These are phyloP conservation scores for Mortierella sp. DNA, from an alignment of 371 early-diverging fungal genomes.

Conservation along the genomic window DNA sequence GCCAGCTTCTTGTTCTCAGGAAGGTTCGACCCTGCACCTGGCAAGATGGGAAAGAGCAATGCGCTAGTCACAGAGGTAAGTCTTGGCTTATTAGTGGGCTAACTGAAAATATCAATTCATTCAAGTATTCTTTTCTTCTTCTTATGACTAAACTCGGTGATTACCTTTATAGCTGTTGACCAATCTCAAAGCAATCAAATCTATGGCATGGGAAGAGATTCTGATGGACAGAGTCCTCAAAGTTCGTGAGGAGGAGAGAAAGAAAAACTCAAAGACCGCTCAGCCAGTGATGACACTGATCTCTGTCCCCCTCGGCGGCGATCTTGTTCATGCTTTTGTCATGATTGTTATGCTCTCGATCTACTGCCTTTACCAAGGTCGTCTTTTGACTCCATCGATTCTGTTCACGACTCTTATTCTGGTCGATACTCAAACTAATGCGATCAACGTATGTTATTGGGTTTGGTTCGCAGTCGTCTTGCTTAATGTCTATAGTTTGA, in stretches of 20 bases:
- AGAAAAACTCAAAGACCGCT: constrained; percentile 24
- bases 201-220: constrained; percentile 45
- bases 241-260: constrained; percentile 34
- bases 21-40: constrained; percentile 36
- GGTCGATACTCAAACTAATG: constrained; percentile 41
- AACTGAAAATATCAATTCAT: neutral
- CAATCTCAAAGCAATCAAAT: constrained; percentile 51
- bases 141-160: neutral
- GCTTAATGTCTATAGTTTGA: neutral
- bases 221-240: constrained; percentile 28
- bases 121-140: neutral
- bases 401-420: constrained; percentile 41
- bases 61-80: constrained; percentile 49
- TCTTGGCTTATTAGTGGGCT: neutral
- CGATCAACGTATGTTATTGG: constrained; percentile 33
- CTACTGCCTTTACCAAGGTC: constrained; percentile 26
- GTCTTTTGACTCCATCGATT: constrained; percentile 33
- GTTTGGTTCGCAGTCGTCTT: neutral
- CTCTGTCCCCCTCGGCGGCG: constrained; percentile 49
- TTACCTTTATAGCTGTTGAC: constrained; percentile 32
- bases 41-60: constrained; percentile 33
- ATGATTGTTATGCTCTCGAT: constrained; percentile 22
- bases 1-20: constrained; percentile 51
- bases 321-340: constrained; percentile 47
- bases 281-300: constrained; percentile 49